These are phyloP conservation scores for Ceratobasidium theobromae DNA, from an alignment of 1,284 basidiomycete species.

Conservation along the genomic window DNA sequence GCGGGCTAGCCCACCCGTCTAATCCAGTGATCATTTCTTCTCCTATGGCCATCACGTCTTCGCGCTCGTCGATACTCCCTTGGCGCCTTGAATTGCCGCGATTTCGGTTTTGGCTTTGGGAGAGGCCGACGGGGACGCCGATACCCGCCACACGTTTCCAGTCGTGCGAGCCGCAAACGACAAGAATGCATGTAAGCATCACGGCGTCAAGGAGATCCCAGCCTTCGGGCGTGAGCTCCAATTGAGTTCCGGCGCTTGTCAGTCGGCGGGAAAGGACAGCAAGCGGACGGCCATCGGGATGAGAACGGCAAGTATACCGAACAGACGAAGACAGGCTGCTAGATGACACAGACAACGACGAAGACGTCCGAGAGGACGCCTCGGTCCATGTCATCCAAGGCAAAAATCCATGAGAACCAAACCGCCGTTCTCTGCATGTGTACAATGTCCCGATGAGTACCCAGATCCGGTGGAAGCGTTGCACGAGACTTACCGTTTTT, in stretches of 20 bases:
- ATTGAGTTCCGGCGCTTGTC: conserved; percentile 15
- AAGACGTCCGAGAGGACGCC: not conserved
- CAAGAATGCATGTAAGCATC: conserved; percentile 8
- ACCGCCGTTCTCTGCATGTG: conserved; percentile 22
- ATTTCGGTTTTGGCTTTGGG: not conserved
- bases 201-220: conserved; percentile 23
- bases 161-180: conserved; percentile 24
- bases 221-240: conserved; percentile 31
- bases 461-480: not conserved
- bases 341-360: conserved; percentile 14
- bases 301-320: conserved; percentile 24
- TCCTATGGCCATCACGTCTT: conserved; percentile 18
- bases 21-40: conserved; percentile 28
- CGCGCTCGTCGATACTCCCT: not conserved
- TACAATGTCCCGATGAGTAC: not conserved
- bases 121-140: conserved; percentile 2
- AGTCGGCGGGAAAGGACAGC: conserved; percentile 23
- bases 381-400: conserved; percentile 28
- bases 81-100: no score
- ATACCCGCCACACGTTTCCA: conserved; percentile 28
- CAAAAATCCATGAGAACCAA: conserved; percentile 19
- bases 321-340: conserved; percentile 1
- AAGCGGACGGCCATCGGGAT: conserved; percentile 19
- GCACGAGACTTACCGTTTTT: not conserved
- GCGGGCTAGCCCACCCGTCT: conserved; percentile 27